A percentile compares a stretch with the other conserved stretches of the same genome.
Evolutionary conservation across 148 eudicot species (phyloP).

Genomic region (Chenopodium suecicum): DNA sequence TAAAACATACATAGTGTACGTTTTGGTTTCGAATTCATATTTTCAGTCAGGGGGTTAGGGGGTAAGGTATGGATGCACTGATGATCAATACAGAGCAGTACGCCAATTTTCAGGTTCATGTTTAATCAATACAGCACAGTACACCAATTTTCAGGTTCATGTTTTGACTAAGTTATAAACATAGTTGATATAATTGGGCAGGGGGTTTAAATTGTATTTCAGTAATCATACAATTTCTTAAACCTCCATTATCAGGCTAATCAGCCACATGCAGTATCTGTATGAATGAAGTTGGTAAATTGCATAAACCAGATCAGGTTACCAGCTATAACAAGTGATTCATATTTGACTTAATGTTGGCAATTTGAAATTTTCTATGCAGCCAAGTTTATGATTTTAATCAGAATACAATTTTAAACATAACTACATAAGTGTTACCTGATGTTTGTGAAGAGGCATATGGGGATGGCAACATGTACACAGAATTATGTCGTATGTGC

Average conservation of each 20-base stretch:
- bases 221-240: neutral
- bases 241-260: neutral
- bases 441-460: constrained; percentile 65
- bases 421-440: constrained; percentile 43
- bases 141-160: neutral
- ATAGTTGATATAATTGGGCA: neutral
- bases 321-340: neutral
- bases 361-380: neutral
- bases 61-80: too few relatives aligned
- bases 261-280: neutral
- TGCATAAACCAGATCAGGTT: neutral
- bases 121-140: neutral
- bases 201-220: neutral
- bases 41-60: neutral
- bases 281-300: neutral
- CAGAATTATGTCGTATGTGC: constrained; percentile 37
- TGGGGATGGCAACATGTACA: constrained; percentile 37
- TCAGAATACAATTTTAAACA: constrained; percentile 4
- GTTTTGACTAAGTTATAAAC: neutral
- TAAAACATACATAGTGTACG: too few relatives aligned
- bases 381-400: neutral
- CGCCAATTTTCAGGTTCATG: neutral
- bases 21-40: neutral
- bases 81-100: neutral
- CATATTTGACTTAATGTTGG: neutral